These are phyloP conservation scores for Pseudogymnoascus sp. DNA, from an alignment of 2,329 filamentous ascomycete species.

Conservation along the genomic window DNA sequence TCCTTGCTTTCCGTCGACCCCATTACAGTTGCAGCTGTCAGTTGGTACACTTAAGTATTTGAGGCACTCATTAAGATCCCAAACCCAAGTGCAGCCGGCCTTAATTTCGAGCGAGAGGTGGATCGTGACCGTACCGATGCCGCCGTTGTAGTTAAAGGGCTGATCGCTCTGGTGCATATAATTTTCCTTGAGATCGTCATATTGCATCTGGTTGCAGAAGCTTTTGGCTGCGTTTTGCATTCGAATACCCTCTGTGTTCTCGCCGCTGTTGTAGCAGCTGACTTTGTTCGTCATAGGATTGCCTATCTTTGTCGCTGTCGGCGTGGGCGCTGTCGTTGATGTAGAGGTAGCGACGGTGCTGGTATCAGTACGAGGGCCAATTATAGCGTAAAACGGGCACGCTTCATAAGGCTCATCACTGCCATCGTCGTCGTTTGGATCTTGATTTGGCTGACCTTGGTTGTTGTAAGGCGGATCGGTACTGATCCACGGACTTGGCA, in stretches of 20 bases:
- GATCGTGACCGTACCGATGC: conserved; percentile 11
- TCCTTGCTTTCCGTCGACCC: conserved; percentile 20
- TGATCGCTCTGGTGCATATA: not conserved
- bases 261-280: not conserved
- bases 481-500: no score
- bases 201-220: not conserved
- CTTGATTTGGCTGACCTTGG: no score
- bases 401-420: no score
- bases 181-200: not conserved
- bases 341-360: not conserved
- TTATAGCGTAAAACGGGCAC: no score
- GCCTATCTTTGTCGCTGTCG: not conserved
- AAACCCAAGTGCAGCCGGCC: conserved; percentile 17
- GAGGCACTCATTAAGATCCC: conserved; percentile 18
- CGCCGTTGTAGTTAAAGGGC: conserved; percentile 7
- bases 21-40: conserved; percentile 22
- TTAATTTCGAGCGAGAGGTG: conserved; percentile 13
- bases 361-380: no score
- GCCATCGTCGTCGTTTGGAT: no score
- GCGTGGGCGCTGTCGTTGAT: no score
- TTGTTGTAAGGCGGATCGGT: no score
- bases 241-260: not conserved
- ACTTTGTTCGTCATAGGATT: not conserved
- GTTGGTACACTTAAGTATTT: conserved; percentile 21
- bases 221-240: not conserved